Base-by-base conservation (phyloP, 768 basidiomycete species). In the Boletus rufocinnamomeus region DNA sequence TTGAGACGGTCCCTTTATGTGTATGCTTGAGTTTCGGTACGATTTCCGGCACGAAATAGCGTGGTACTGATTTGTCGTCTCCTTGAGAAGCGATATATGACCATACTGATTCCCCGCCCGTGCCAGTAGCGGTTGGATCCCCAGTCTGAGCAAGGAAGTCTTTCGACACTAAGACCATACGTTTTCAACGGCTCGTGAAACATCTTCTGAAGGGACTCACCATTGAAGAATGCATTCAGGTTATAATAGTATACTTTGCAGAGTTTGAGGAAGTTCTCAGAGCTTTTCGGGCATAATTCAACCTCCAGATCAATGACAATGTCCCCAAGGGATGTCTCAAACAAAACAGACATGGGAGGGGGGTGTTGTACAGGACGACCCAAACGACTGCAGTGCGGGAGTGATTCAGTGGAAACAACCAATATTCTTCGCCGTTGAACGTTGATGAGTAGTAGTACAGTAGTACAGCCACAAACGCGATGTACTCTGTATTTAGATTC, bases 231-330 rank as follows among this genome's bases (percentile, higher is more conserved):
- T 0, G 93, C 93, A 71, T 95, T 93, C 60, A 97, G 76, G 72
- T 95, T 96, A 80, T 96, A 98, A 73, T 96, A 96, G 72, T 97
- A 97, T 58, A 92, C 81, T 78, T 98, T 98, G 78, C 95, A 98
- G 57, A 99, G 80, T 74, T 99, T 99, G 56, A 99, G 83, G 69
- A 98, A 98, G 79, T 98, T 99, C 73, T 93, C 86, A 76, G 90
- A 95, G 52, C 88, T 91, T 74, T 84, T 87, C 2, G 97, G 97
- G 74, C 95, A 98, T 40, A 79, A 78, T 9, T 95, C 93, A 30
- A 91, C 87, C 73, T 98, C 93, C 43, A 99, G 81, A 75, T 98
- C 97, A 68, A 98, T 93, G 59, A 98, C 93, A 56, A 99, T 81
- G 76, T 99, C 97, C 57, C 97, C 97, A 1, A 98, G 78, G 23